phyloP scores from a whole-genome alignment of 192 early-diverging fungal genomes.

The Rhizoclosmatium globosum region DNA sequence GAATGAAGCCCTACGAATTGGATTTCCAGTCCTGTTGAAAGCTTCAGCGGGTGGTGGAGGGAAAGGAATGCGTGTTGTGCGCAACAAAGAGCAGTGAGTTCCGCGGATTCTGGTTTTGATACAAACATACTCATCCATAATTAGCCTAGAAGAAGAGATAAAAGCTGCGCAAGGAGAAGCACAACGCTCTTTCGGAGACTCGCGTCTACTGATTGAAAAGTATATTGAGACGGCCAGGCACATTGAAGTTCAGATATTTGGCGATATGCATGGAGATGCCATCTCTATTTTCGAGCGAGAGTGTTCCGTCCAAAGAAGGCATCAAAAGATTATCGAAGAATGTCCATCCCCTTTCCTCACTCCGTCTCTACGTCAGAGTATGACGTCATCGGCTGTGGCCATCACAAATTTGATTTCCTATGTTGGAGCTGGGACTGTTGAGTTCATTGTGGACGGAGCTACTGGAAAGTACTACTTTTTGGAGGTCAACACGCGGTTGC shows the following conservation, averaged over 20 bases:
- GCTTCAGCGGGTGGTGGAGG: slow-evolving; percentile 68
- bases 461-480: slow-evolving; percentile 67
- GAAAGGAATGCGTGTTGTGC: slow-evolving; percentile 70
- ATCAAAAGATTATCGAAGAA: slow-evolving; percentile 74
- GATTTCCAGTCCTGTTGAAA: slow-evolving; percentile 69
- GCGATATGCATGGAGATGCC: slow-evolving; percentile 64
- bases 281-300: slow-evolving; percentile 68
- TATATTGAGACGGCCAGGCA: slow-evolving; percentile 65
- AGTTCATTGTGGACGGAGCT: slow-evolving; percentile 65
- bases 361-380: slow-evolving; percentile 37
- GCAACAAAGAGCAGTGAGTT: slow-evolving; percentile 41
- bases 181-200: slow-evolving; percentile 64
- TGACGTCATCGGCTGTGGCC: slow-evolving; percentile 9
- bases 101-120: background rate
- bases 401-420: slow-evolving; percentile 47
- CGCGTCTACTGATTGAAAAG: slow-evolving; percentile 65
- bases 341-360: slow-evolving; percentile 63
- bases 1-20: slow-evolving; percentile 54
- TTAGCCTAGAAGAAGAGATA: slow-evolving; percentile 55
- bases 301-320: slow-evolving; percentile 70
- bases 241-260: slow-evolving; percentile 65
- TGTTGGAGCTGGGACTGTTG: slow-evolving; percentile 68
- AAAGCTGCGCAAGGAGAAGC: slow-evolving; percentile 64
- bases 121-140: slow-evolving; percentile 5
- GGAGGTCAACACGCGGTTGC: slow-evolving; percentile 73